These are phyloP conservation scores for Zymoseptoria passerinii DNA, from an alignment of 2,329 filamentous ascomycete genomes.

Conservation along the genomic window DNA sequence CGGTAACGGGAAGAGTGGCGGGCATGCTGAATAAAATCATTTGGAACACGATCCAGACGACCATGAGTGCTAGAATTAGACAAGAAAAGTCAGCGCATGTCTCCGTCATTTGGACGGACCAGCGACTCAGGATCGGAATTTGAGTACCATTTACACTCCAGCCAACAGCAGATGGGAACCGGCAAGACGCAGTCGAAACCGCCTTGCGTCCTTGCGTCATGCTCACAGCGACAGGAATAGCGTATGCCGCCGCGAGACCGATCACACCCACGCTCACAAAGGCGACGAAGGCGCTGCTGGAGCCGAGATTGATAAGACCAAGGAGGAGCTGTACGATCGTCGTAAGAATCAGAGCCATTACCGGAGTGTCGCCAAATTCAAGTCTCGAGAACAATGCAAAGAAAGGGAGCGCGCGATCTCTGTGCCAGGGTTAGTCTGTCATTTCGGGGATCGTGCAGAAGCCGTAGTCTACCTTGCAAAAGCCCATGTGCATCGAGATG, in stretches of 20 bases:
- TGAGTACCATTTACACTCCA: constrained; percentile 14
- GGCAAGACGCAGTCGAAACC: constrained; percentile 10
- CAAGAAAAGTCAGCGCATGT: neutral
- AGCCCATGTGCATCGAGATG: constrained; percentile 41
- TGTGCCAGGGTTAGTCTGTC: neutral
- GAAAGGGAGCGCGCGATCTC: constrained; percentile 36
- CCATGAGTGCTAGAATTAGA: constrained; percentile 9
- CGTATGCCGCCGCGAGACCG: constrained; percentile 47
- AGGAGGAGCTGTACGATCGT: constrained; percentile 42
- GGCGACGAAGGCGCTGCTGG: constrained; percentile 40
- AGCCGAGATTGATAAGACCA: constrained; percentile 42
- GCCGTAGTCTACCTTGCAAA: constrained; percentile 30
- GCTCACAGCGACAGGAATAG: constrained; percentile 42
- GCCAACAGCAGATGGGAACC: constrained; percentile 28
- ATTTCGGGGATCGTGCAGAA: neutral
- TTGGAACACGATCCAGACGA: constrained; percentile 24
- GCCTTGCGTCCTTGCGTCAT: constrained; percentile 31
- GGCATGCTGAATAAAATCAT: constrained; percentile 45
- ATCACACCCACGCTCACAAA: constrained; percentile 49
- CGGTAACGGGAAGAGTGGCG: constrained; percentile 45
- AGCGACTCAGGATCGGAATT: too few relatives aligned
- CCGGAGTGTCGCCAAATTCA: constrained; percentile 30
- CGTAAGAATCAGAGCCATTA: constrained; percentile 36
- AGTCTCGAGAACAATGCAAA: constrained; percentile 31
- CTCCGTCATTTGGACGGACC: neutral